Conservation (phyloP, 768 basidiomycete species). For the Lyophyllum shimeji region DNA sequence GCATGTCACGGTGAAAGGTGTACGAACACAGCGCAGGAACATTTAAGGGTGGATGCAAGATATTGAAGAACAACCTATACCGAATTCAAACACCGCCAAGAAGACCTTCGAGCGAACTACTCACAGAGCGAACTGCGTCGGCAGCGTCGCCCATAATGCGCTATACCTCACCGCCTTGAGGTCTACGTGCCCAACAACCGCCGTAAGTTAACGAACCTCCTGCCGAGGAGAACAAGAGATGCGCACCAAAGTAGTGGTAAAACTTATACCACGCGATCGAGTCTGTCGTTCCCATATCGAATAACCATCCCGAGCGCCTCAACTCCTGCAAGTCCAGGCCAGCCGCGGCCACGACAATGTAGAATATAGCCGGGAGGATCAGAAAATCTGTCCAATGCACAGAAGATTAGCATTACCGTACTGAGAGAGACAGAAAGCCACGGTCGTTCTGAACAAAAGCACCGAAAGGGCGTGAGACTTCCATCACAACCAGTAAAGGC, state of each 20-base stretch:
- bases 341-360: slow-evolving; percentile 68
- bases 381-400: slow-evolving; percentile 59
- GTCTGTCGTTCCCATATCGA: slow-evolving; percentile 55
- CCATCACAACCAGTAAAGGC: too few relatives aligned
- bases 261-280: slow-evolving; percentile 78
- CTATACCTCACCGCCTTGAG: slow-evolving; percentile 56
- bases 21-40: slow-evolving; percentile 81
- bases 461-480: too few relatives aligned
- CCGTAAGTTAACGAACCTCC: background rate
- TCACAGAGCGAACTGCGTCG: slow-evolving; percentile 90
- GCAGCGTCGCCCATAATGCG: slow-evolving; percentile 79
- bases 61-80: slow-evolving; percentile 77
- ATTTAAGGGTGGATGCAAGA: slow-evolving; percentile 83
- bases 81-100: background rate
- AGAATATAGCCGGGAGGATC: slow-evolving; percentile 80
- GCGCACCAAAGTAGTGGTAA: slow-evolving; percentile 74
- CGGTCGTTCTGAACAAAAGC: too few relatives aligned
- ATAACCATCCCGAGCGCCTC: slow-evolving; percentile 78
- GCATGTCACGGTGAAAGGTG: background rate
- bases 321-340: slow-evolving; percentile 59
- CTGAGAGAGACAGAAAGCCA: background rate
- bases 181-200: slow-evolving; percentile 40
- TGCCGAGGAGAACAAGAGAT: background rate
- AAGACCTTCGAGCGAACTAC: slow-evolving; percentile 25
- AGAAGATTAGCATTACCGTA: background rate